phyloP scores from a whole-genome alignment of 2,329 filamentous ascomycete species.

The Botrytis galanthina region DNA sequence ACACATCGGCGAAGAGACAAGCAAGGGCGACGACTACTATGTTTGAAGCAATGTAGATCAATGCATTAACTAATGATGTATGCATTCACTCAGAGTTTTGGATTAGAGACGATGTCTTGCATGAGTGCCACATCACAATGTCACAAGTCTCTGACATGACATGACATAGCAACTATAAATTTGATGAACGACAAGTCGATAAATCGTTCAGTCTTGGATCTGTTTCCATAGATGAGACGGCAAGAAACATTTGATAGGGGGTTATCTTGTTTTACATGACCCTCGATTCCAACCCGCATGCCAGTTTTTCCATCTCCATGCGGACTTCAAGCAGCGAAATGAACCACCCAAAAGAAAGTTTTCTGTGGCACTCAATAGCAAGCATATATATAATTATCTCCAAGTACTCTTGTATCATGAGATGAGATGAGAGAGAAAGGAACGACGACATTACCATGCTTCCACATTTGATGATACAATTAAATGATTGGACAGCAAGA shows the following conservation, averaged over 20 bases:
- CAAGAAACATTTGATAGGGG: background rate
- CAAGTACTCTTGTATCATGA: background rate
- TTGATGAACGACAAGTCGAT: background rate
- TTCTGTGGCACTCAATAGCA: background rate
- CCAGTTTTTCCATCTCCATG: background rate
- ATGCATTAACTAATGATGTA: background rate
- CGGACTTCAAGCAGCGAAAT: background rate
- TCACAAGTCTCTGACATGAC: background rate
- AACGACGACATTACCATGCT: background rate
- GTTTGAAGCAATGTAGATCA: background rate
- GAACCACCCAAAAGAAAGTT: background rate
- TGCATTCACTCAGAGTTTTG: background rate
- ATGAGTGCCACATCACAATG: background rate
- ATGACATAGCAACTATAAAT: too few species aligned
- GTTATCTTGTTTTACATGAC: background rate
- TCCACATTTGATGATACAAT: background rate
- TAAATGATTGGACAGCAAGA: background rate
- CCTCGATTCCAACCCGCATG: background rate
- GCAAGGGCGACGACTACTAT: conserved; percentile 9
- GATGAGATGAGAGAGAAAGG: too few species aligned
- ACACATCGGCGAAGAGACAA: background rate
- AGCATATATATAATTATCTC: background rate
- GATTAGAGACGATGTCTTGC: background rate
- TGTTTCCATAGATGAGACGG: background rate
- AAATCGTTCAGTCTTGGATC: background rate